phyloP scores from a whole-genome alignment of 148 eudicot genomes.

The Rhododendron griersonianum region DNA sequence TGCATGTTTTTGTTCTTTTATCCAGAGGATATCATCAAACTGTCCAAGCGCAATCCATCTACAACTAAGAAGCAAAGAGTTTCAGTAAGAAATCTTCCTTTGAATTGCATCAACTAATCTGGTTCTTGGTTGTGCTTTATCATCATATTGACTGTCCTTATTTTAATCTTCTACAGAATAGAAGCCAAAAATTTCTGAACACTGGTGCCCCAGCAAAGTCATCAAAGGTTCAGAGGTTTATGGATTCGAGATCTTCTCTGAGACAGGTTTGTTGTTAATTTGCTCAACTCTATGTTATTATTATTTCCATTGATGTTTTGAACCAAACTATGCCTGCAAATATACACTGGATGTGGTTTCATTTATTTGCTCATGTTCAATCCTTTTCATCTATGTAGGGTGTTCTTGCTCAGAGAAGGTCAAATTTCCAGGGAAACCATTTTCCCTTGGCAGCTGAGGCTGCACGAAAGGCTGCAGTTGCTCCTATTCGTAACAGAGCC shows the following conservation, averaged over 20 bases:
- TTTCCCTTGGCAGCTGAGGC: conserved; percentile 70
- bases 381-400: conserved; percentile 40
- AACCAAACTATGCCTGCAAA: neutral
- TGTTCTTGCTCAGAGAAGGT: conserved; percentile 68
- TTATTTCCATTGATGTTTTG: neutral
- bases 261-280: conserved; percentile 63
- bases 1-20: neutral
- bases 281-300: neutral
- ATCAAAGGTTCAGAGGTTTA: conserved; percentile 50
- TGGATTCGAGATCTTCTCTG: conserved; percentile 67
- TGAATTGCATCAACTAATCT: neutral
- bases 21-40: conserved; percentile 91
- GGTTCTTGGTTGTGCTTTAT: conserved; percentile 9
- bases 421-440: conserved; percentile 65
- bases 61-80: conserved; percentile 62
- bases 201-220: conserved; percentile 56
- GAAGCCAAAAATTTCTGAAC: conserved; percentile 31
- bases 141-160: neutral
- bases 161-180: conserved; percentile 43
- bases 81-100: conserved; percentile 40
- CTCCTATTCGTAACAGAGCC: conserved; percentile 53
- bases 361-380: neutral
- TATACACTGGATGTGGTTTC: neutral
- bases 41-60: conserved; percentile 55
- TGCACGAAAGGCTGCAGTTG: conserved; percentile 56